Conservation (phyloP, 2,329 filamentous ascomycete species). For the Colletotrichum tofieldiae region DNA sequence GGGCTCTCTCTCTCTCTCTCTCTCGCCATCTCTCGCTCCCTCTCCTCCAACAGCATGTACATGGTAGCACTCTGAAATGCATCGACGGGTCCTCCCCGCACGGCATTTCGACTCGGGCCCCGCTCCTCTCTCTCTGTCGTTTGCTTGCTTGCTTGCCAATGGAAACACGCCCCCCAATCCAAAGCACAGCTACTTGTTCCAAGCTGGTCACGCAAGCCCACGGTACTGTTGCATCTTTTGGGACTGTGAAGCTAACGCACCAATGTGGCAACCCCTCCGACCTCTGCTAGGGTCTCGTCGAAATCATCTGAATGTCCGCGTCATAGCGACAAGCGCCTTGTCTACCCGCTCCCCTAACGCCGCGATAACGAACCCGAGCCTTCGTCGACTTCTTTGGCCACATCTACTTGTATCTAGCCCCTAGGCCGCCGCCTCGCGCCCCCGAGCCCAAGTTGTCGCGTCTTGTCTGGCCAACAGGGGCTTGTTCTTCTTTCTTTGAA, state of each 20-base stretch:
- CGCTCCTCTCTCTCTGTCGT: not conserved
- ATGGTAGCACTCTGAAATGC: not conserved
- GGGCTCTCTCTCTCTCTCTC: not conserved
- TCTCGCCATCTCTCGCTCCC: too few relatives aligned
- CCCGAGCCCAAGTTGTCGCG: not conserved
- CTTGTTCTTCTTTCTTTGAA: not conserved
- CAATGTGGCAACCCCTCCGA: constrained; percentile 17
- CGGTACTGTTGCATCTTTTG: constrained; percentile 40
- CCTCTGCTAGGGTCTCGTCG: constrained; percentile 9
- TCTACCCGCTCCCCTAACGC: constrained; percentile 11
- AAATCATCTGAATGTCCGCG: constrained; percentile 27
- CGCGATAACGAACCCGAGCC: not conserved
- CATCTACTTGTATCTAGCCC: too few relatives aligned
- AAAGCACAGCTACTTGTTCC: constrained; percentile 11
- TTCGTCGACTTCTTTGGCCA: not conserved
- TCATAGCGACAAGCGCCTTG: constrained; percentile 23
- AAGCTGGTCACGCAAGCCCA: constrained; percentile 38
- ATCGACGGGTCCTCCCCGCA: constrained; percentile 30
- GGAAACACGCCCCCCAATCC: not conserved
- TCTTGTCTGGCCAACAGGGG: not conserved
- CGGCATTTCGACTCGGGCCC: constrained; percentile 22
- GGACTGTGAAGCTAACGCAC: constrained; percentile 28
- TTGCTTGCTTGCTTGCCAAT: not conserved
- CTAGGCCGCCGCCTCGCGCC: not conserved
- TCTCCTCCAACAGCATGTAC: too few relatives aligned